Conservation (phyloP, 2,329 filamentous ascomycete species). For the Beauveria asiatica region DNA sequence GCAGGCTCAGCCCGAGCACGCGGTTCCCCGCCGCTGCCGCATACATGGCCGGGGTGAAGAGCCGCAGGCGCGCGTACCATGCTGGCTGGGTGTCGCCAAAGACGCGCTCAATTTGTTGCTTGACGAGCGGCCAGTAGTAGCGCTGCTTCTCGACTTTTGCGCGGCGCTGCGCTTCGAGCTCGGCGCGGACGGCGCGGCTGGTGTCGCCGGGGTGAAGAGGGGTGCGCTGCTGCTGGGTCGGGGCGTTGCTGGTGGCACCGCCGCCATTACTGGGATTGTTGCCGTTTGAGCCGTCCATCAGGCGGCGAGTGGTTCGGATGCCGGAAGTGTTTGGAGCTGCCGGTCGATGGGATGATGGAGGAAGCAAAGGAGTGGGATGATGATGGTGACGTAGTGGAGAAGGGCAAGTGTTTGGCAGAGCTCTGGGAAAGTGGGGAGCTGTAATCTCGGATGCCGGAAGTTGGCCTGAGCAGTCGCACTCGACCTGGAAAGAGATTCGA, state of each 20-base stretch:
- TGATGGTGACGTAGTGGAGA: neutral
- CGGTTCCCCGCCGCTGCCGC: constrained; percentile 21
- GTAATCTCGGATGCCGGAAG: neutral
- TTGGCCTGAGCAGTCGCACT: neutral
- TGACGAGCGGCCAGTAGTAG: constrained; percentile 22
- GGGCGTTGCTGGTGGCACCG: neutral
- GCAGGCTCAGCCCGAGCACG: constrained; percentile 21
- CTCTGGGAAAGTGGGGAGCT: constrained; percentile 4
- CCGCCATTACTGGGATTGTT: neutral
- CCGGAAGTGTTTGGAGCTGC: neutral
- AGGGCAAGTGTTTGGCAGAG: neutral
- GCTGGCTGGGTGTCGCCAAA: constrained; percentile 22
- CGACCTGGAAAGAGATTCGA: neutral
- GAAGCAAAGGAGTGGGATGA: neutral
- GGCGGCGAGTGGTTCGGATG: neutral
- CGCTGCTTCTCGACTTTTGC: constrained; percentile 20
- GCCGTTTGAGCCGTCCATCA: constrained; percentile 5
- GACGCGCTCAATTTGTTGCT: constrained; percentile 23
- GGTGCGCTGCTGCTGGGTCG: neutral
- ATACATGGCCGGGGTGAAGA: constrained; percentile 20
- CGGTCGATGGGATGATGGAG: neutral
- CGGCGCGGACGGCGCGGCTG: constrained; percentile 19
- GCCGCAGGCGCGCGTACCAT: constrained; percentile 23
- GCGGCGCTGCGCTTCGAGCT: constrained; percentile 26
- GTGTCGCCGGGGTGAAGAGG: constrained; percentile 5